phyloP scores from a whole-genome alignment of 2,329 filamentous ascomycete genomes.

The Tolypocladium pustulatum region DNA sequence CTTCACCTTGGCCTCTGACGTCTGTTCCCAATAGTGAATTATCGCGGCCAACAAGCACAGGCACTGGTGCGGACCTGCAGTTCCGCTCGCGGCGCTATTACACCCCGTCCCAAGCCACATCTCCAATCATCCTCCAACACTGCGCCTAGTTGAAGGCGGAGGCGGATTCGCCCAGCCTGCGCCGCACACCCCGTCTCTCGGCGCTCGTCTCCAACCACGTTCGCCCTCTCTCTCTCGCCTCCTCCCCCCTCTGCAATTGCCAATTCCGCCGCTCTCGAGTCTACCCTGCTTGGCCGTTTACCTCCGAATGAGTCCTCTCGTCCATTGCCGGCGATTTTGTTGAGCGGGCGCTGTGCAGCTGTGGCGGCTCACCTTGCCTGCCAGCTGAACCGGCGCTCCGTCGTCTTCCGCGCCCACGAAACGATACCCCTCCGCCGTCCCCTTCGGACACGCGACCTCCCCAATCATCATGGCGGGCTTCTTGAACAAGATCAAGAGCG shows the following conservation, averaged over 20 bases:
- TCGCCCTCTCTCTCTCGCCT: background rate
- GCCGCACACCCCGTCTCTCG: background rate
- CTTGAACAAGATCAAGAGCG: conserved; percentile 48
- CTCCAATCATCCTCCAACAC: background rate
- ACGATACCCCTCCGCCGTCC: background rate
- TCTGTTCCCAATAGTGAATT: background rate
- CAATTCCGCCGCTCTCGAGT: background rate
- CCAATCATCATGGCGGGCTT: conserved; percentile 40
- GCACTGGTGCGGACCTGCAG: background rate
- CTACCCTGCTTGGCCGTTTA: background rate
- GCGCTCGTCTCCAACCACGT: background rate
- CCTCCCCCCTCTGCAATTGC: background rate
- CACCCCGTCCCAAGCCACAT: background rate
- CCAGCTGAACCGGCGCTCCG: conserved; percentile 3
- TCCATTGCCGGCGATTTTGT: conserved; percentile 14
- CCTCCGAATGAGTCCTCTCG: conserved; percentile 3
- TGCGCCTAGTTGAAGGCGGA: background rate
- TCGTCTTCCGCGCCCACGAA: conserved; percentile 2
- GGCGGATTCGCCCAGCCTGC: background rate
- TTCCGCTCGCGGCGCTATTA: background rate
- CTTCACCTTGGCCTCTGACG: background rate
- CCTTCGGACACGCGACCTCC: conserved; percentile 11
- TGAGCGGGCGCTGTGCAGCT: conserved; percentile 25
- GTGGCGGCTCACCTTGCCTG: conserved; percentile 16
- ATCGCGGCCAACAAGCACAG: background rate